phyloP scores from a whole-genome alignment of 2,329 filamentous ascomycete species.

The Dactylellina haptotyla region DNA sequence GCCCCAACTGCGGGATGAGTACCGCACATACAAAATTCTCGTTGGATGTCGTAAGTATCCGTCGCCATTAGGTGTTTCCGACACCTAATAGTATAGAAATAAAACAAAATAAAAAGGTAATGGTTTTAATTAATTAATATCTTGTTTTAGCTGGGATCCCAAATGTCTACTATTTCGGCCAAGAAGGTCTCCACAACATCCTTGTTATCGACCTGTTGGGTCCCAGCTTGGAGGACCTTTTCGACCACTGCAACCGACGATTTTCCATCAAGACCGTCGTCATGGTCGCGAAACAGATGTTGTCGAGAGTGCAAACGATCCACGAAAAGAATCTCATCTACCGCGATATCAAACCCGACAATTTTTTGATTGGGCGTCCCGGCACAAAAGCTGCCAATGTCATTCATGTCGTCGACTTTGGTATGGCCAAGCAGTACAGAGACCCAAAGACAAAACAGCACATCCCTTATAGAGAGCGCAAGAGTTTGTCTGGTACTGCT shows the following conservation, averaged over 20 bases:
- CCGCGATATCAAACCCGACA: slow-evolving; percentile 98
- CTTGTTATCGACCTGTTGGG: slow-evolving; percentile 96
- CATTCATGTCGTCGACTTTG: slow-evolving; percentile 98
- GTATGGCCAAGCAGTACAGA: slow-evolving; percentile 99
- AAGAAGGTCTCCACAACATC: slow-evolving; percentile 98
- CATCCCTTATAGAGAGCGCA: slow-evolving; percentile 95
- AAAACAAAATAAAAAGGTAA: too few relatives aligned
- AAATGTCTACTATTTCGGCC: slow-evolving; percentile 99
- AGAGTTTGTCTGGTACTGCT: slow-evolving; percentile 94
- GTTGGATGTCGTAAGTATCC: slow-evolving; percentile 92
- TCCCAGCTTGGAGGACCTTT: slow-evolving; percentile 93
- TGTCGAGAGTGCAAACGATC: slow-evolving; percentile 81
- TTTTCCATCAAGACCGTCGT: slow-evolving; percentile 98
- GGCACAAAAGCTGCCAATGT: slow-evolving; percentile 95
- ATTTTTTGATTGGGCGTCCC: slow-evolving; percentile 94
- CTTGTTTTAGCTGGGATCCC: slow-evolving; percentile 82
- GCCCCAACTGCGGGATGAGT: slow-evolving; percentile 96
- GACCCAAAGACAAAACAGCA: slow-evolving; percentile 99
- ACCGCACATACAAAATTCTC: slow-evolving; percentile 98
- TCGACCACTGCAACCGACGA: slow-evolving; percentile 94
- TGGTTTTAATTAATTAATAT: slow-evolving; percentile 60
- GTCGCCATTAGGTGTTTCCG: slow-evolving; percentile 10
- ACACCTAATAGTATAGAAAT: slow-evolving; percentile 28
- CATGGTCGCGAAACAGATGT: slow-evolving; percentile 99
- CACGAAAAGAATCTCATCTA: slow-evolving; percentile 99